Evolutionary conservation across 2,329 filamentous ascomycete species (phyloP).

Genomic region (Epichloe scottii): DNA sequence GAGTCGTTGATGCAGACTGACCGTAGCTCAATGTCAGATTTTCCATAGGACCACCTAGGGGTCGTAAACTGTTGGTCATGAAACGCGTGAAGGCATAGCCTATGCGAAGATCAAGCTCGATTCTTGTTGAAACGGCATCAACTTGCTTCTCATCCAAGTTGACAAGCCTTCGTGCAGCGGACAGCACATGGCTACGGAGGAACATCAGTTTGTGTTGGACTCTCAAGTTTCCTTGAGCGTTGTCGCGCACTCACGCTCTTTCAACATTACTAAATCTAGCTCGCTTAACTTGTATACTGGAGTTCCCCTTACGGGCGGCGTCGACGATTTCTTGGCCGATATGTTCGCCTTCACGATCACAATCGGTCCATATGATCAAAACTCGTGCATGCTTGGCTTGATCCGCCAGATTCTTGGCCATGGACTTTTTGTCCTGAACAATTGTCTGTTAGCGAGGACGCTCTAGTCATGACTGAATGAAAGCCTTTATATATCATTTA

Average conservation of each 20-base stretch:
- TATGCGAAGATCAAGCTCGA: conserved; percentile 85
- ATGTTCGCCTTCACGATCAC: conserved; percentile 92
- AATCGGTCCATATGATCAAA: conserved; percentile 97
- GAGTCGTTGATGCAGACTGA: conserved; percentile 21
- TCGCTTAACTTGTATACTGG: conserved; percentile 63
- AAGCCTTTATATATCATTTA: conserved; percentile 21
- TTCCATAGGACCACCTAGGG: conserved; percentile 54
- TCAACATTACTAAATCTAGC: conserved; percentile 96
- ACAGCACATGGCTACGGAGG: conserved; percentile 64
- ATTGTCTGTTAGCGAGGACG: not conserved
- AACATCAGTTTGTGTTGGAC: conserved; percentile 8
- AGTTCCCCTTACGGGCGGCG: conserved; percentile 64
- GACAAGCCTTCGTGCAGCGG: conserved; percentile 65
- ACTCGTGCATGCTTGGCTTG: conserved; percentile 62
- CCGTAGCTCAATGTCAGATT: conserved; percentile 69
- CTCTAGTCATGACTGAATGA: not conserved
- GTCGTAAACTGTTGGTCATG: conserved; percentile 65
- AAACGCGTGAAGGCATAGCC: conserved; percentile 88
- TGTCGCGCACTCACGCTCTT: conserved; percentile 47
- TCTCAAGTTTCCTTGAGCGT: too few species aligned
- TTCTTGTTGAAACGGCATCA: conserved; percentile 75
- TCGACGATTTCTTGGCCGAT: conserved; percentile 85
- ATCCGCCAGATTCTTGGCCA: conserved; percentile 73
- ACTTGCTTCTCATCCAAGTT: conserved; percentile 76
- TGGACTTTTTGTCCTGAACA: conserved; percentile 57